phyloP scores from a whole-genome alignment of 1,139 yeast genomes.

The Waltiozyma sp. region DNA sequence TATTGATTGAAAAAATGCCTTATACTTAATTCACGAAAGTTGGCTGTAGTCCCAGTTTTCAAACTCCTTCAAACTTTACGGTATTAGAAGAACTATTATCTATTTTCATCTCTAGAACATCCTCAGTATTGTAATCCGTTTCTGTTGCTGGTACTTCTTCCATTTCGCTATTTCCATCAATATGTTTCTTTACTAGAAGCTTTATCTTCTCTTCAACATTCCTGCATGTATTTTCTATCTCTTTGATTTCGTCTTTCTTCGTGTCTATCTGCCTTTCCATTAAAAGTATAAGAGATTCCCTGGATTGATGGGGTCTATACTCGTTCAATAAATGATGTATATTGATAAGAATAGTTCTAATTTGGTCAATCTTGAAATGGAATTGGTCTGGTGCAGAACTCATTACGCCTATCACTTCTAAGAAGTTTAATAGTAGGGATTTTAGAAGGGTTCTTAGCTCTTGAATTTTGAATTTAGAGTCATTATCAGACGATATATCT shows the following conservation, averaged over 20 bases:
- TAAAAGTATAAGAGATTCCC: conserved; percentile 67
- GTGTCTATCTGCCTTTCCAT: conserved; percentile 52
- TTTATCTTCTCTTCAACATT: conserved; percentile 34
- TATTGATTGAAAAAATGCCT: too few species aligned
- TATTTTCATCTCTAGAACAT: background rate
- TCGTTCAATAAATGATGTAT: conserved; percentile 77
- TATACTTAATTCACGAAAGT: too few species aligned
- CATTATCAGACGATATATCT: conserved; percentile 7
- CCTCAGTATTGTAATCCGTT: background rate
- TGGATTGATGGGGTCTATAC: conserved; percentile 80
- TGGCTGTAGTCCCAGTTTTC: too few species aligned
- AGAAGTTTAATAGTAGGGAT: conserved; percentile 57
- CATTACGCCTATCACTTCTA: conserved; percentile 68
- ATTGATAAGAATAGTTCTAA: conserved; percentile 66
- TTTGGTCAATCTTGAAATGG: conserved; percentile 55
- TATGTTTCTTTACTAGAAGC: conserved; percentile 15
- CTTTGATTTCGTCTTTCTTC: conserved; percentile 40
- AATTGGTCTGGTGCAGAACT: conserved; percentile 57
- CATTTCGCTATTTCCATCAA: conserved; percentile 5
- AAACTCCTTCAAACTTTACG: background rate
- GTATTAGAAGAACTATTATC: background rate
- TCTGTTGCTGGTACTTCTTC: background rate
- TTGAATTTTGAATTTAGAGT: conserved; percentile 41
- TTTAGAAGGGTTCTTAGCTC: conserved; percentile 63
- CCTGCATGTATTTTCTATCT: conserved; percentile 34